These are phyloP conservation scores for Metarhizium brunneum DNA, from an alignment of 2,329 filamentous ascomycete genomes.

Conservation along the genomic window DNA sequence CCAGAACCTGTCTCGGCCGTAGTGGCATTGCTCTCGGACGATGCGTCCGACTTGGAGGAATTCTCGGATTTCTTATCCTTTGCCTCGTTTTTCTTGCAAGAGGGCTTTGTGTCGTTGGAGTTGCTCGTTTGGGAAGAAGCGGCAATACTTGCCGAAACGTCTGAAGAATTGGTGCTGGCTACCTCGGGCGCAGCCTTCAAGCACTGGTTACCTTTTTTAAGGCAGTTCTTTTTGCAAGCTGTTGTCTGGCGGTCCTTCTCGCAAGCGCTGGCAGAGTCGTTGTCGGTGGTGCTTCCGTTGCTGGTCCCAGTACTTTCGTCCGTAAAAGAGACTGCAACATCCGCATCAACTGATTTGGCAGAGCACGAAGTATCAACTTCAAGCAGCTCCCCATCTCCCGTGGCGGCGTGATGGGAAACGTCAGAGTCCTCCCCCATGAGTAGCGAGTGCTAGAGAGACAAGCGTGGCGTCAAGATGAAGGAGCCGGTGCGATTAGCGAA, in stretches of 20 bases:
- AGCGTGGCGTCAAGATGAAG: too few relatives aligned
- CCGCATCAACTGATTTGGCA: neutral
- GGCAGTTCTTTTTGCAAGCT: neutral
- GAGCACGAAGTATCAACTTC: neutral
- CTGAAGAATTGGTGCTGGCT: neutral
- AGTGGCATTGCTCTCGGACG: slow-evolving; percentile 2
- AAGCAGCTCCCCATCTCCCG: neutral
- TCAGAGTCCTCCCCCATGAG: too few relatives aligned
- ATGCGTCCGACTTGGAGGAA: neutral
- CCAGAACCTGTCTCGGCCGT: slow-evolving; percentile 6
- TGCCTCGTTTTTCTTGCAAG: slow-evolving; percentile 1
- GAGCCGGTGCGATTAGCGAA: too few relatives aligned
- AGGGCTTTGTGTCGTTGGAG: neutral
- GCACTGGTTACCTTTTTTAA: neutral
- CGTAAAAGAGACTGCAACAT: neutral
- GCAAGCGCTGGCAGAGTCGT: neutral
- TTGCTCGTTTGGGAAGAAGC: neutral
- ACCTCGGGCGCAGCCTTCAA: neutral
- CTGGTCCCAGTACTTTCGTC: neutral
- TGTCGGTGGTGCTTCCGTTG: neutral
- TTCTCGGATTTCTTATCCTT: neutral
- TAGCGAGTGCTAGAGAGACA: too few relatives aligned
- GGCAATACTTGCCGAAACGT: too few relatives aligned
- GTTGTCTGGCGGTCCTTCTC: neutral
- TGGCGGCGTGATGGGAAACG: too few relatives aligned